Evolutionary conservation across 768 basidiomycete species (phyloP).

Genomic region (Suillus subalutaceus): DNA sequence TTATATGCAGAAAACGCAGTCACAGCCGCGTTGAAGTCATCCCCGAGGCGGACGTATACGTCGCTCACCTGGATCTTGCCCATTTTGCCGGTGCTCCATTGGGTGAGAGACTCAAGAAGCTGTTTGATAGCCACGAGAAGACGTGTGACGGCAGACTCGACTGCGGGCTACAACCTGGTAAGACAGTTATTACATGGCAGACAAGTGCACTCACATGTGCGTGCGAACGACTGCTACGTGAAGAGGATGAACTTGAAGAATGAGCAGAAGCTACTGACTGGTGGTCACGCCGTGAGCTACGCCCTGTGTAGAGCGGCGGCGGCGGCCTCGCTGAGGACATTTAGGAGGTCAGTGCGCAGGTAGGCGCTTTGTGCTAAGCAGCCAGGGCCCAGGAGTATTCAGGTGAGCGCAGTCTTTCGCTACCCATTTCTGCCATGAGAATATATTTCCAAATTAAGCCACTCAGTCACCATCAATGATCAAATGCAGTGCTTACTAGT

Average conservation of each 20-base stretch:
- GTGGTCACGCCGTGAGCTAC: conserved; percentile 55
- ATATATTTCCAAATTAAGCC: conserved; percentile 5
- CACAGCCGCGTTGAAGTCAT: conserved; percentile 95
- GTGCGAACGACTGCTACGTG: conserved; percentile 21
- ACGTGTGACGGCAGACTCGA: conserved; percentile 90
- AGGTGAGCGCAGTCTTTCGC: neutral
- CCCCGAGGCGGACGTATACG: conserved; percentile 94
- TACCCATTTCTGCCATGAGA: conserved; percentile 5
- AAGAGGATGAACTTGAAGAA: conserved; percentile 36
- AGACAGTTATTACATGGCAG: conserved; percentile 13
- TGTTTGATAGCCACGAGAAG: conserved; percentile 94
- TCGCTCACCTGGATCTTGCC: conserved; percentile 88
- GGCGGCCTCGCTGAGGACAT: conserved; percentile 28
- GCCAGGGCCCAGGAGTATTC: conserved; percentile 33
- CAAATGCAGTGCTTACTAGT: too few species aligned
- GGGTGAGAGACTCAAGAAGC: conserved; percentile 85
- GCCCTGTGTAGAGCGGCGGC: conserved; percentile 30
- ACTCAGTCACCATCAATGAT: neutral
- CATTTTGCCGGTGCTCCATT: conserved; percentile 77
- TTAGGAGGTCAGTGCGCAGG: neutral
- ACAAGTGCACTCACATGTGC: conserved; percentile 28
- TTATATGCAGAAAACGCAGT: conserved; percentile 83
- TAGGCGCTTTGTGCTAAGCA: conserved; percentile 46
- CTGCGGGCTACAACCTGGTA: conserved; percentile 57
- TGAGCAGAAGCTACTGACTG: conserved; percentile 52